These are phyloP conservation scores for Monosporascus sp. DNA, from an alignment of 2,329 filamentous ascomycete genomes.

Conservation along the genomic window DNA sequence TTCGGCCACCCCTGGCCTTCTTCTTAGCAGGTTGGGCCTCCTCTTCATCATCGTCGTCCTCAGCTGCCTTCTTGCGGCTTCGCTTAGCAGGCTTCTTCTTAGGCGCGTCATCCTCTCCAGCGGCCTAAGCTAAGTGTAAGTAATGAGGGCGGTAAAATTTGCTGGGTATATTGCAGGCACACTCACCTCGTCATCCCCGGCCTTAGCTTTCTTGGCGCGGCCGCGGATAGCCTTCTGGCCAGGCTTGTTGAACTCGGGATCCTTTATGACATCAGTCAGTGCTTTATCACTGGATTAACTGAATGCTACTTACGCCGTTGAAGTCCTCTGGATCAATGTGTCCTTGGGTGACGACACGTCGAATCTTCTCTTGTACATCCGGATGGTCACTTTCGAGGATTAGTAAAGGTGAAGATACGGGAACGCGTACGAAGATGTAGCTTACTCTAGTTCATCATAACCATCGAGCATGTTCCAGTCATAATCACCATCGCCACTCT, in stretches of 20 bases:
- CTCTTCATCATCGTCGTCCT: slow-evolving; percentile 23
- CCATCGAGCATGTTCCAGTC: slow-evolving; percentile 71
- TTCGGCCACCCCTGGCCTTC: slow-evolving; percentile 26
- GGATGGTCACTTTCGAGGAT: slow-evolving; percentile 36
- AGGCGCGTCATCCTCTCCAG: slow-evolving; percentile 18
- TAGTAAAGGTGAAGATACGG: slow-evolving; percentile 2
- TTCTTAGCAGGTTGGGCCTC: slow-evolving; percentile 32
- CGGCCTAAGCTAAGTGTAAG: slow-evolving; percentile 8
- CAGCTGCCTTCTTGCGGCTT: slow-evolving; percentile 28
- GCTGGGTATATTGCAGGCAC: slow-evolving; percentile 5
- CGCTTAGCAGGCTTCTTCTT: slow-evolving; percentile 33
- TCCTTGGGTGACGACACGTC: slow-evolving; percentile 65
- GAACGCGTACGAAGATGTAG: slow-evolving; percentile 9
- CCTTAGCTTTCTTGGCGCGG: slow-evolving; percentile 29
- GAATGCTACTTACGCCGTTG: slow-evolving; percentile 64
- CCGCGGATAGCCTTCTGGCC: slow-evolving; percentile 61
- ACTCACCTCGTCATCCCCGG: slow-evolving; percentile 28
- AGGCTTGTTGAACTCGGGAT: slow-evolving; percentile 66
- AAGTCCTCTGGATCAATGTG: slow-evolving; percentile 83
- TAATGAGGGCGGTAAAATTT: slow-evolving; percentile 1
- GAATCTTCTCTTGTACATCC: slow-evolving; percentile 68
- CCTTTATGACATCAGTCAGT: slow-evolving; percentile 41
- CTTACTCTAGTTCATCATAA: slow-evolving; percentile 65
- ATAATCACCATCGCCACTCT: slow-evolving; percentile 39
- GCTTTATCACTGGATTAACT: background rate